These are phyloP conservation scores for Xylaria bambusicola DNA, from an alignment of 495 filamentous ascomycete species.

Conservation along the genomic window DNA sequence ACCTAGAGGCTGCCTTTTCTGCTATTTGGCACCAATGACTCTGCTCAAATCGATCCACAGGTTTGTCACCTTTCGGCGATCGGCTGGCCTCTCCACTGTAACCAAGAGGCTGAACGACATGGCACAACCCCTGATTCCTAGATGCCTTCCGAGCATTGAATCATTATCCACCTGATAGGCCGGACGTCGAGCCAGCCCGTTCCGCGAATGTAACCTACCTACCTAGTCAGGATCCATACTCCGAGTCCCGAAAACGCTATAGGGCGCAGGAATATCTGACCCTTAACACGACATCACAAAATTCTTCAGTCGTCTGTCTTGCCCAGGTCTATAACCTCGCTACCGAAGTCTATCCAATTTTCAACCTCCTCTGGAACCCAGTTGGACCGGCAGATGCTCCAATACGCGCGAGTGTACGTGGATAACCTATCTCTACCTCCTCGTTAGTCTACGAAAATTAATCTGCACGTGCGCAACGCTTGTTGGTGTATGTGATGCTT, in stretches of 20 bases:
- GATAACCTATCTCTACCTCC: not conserved
- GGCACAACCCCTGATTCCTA: conserved; percentile 4
- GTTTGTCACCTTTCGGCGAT: conserved; percentile 4
- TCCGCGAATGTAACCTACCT: not conserved
- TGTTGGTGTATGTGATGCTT: conserved; percentile 7
- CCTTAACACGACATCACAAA: not conserved
- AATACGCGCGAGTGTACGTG: not conserved
- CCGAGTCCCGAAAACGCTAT: not conserved
- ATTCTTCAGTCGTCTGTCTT: not conserved
- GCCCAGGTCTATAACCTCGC: not conserved
- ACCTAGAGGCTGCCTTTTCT: not conserved
- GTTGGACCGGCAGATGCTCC: not conserved
- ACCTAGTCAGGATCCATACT: not conserved
- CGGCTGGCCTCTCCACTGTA: conserved; percentile 7
- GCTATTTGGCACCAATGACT: conserved; percentile 13
- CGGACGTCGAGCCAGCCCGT: not conserved
- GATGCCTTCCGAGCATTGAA: not conserved
- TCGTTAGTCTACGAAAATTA: not conserved
- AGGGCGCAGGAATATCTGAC: not conserved
- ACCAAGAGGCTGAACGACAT: conserved; percentile 12
- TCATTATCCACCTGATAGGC: not conserved
- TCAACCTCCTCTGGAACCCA: conserved; percentile 4
- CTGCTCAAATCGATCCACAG: conserved; percentile 9
- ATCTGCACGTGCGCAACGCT: conserved; percentile 11
- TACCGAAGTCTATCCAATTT: not conserved